phyloP scores from a whole-genome alignment of 1,139 yeast species.

The Taphrina pruni region DNA sequence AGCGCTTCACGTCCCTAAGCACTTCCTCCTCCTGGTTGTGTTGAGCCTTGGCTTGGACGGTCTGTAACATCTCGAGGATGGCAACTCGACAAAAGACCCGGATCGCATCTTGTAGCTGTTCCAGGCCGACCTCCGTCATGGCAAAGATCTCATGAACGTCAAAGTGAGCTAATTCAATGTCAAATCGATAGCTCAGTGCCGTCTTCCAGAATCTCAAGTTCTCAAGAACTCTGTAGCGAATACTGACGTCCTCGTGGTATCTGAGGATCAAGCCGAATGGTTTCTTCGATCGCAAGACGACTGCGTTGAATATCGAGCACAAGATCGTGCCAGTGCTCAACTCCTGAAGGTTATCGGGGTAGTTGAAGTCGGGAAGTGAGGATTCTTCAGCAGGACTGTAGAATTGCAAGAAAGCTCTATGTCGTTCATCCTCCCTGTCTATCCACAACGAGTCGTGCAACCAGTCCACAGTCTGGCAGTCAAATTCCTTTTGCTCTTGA shows the following conservation, averaged over 20 bases:
- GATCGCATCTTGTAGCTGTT: slow-evolving; percentile 14
- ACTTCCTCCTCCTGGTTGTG: not conserved
- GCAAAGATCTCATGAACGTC: slow-evolving; percentile 10
- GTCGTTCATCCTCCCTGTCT: slow-evolving; percentile 4
- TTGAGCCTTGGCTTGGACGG: slow-evolving; percentile 2
- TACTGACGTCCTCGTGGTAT: slow-evolving; percentile 23
- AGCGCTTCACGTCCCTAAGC: not conserved
- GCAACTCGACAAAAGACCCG: slow-evolving; percentile 22
- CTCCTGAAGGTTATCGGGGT: not conserved
- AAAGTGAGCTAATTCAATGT: slow-evolving; percentile 1
- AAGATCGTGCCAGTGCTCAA: slow-evolving; percentile 30
- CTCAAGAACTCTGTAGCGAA: slow-evolving; percentile 36
- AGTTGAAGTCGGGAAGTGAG: not conserved
- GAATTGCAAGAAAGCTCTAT: slow-evolving; percentile 17
- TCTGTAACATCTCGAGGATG: slow-evolving; percentile 20
- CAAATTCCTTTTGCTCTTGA: not conserved
- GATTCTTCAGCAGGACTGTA: slow-evolving; percentile 1
- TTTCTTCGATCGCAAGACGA: slow-evolving; percentile 24
- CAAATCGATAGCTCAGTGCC: slow-evolving; percentile 28
- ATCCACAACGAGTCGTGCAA: slow-evolving; percentile 10
- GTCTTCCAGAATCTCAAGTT: slow-evolving; percentile 29
- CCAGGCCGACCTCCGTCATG: slow-evolving; percentile 12
- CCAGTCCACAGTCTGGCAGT: slow-evolving; percentile 6
- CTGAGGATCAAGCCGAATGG: slow-evolving; percentile 33
- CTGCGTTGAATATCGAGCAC: slow-evolving; percentile 30